Conservation (phyloP, 768 basidiomycete genomes). For the Suillus fuscotomentosus region DNA sequence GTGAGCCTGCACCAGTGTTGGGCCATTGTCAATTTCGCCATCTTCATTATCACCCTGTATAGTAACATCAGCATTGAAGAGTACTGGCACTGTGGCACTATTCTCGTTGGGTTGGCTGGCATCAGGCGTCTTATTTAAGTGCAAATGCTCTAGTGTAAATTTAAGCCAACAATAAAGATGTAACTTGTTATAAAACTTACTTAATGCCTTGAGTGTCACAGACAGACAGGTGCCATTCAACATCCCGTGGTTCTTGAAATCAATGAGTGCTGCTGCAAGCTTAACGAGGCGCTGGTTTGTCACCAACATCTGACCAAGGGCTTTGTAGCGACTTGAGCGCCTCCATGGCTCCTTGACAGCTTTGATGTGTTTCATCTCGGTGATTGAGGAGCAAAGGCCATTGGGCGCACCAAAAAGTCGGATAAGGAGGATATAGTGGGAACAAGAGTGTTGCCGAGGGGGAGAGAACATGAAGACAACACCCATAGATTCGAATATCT, state of each 20-base stretch:
- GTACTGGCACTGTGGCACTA: too few relatives aligned
- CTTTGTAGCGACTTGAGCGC: constrained; percentile 27
- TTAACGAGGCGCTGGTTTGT: constrained; percentile 29
- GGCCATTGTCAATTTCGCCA: not conserved
- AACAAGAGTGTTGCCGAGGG: constrained; percentile 30
- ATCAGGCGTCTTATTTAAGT: not conserved
- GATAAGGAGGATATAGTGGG: constrained; percentile 25
- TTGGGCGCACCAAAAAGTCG: constrained; percentile 25
- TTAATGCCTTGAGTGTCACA: too few relatives aligned
- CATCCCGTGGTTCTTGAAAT: constrained; percentile 11
- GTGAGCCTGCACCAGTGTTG: not conserved
- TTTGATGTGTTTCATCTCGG: constrained; percentile 14
- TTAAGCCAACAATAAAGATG: not conserved
- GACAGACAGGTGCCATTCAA: not conserved
- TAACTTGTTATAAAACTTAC: too few relatives aligned
- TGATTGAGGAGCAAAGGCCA: constrained; percentile 16
- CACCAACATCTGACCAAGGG: constrained; percentile 30
- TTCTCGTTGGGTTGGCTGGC: too few relatives aligned
- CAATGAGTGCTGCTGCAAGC: constrained; percentile 16
- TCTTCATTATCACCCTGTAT: not conserved
- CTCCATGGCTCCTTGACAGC: constrained; percentile 31
- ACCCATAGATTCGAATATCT: not conserved
- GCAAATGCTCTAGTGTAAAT: not conserved
- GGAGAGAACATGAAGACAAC: constrained; percentile 21
- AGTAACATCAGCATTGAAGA: too few relatives aligned